Evolutionary conservation across 2,329 filamentous ascomycete species (phyloP), one percentile per base, ranked within the genome.

Genomic region (Hypoxylon sp.): DNA sequence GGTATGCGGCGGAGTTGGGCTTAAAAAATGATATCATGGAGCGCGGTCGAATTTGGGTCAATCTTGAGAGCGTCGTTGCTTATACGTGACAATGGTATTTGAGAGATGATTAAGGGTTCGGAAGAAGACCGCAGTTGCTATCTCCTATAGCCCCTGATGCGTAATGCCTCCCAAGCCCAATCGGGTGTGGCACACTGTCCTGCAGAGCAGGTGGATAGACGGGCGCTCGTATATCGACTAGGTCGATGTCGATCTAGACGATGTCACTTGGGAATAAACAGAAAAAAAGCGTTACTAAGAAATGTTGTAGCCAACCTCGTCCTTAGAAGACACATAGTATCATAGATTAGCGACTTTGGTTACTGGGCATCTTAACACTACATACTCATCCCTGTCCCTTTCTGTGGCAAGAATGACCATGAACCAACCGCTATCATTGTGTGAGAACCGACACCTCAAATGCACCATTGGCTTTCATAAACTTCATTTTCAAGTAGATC

Each of bases 1-100:
- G 60, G 58, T 54, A 68, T 70, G 51, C 52, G 48, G 48, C 33
- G 71, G 73, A 71, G 70, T 74, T 73, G 64, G 66, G n/a, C n/a
- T 64, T 67, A 56, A 16, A 63, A 71, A 65, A 64, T 38, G 63
- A 67, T 63, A 63, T 71, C 56, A 69, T 12, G 67, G 64, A 64
- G 57, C 68, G 58, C 30, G 67, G 67, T 67, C 46, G 66, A 71
- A 64, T 63, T 53, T 64, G 66, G 68, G 67, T 70, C 53, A 64
- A 63, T 67, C 60, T 66, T 66, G 54, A 54, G 46, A 71, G 71
- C 66, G 66, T 69, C 51, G 60, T 67, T 64, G 56, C 59, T 67
- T 62, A 58, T 64, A 62, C 58, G 59, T 70, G 70, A 67, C 46
- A 50, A 38, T 55, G 62, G 67, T 55, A 62, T 52, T n/a, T 59